Base-by-base conservation (phyloP, 768 basidiomycete genomes). In the Phanerodontia chrysosporium region DNA sequence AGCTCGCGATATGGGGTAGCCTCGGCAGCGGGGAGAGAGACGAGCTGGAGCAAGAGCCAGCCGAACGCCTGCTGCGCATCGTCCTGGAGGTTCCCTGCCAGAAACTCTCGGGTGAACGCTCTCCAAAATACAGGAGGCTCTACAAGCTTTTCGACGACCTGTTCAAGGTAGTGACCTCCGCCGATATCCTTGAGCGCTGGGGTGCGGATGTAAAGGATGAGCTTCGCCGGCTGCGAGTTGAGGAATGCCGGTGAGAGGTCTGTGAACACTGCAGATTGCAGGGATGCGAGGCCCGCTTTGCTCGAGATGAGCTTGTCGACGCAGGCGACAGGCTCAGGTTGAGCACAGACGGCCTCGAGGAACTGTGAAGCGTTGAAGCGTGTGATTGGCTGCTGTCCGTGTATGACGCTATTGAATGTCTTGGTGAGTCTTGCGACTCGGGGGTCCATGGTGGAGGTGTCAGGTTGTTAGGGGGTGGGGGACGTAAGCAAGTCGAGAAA, bases 121-220 rank as follows among this genome's bases (percentile, higher is more conserved):
- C 28, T 57, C 81, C 80, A 85, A 62, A 84, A 83, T 29, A 82
- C 72, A 0, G 81, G 76, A 0, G 82, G 83, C 0, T 83, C 73
- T 13, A 79, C 74, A 24, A 85, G 76, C 1, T 63, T 62, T 44
- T 67, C 45, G 44, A 85, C 54, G 22, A 83, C 64, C 16, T 68
- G 63, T 12, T 73, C 62, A 1, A 85, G 66, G 32, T 77, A 70
- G 16, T 71, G 61, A 0, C 85, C 85, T 1, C 74, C 70, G 8
- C 73, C 74, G 49, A 81, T 68, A 42, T 57, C 65, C n/a, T 66
- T 66, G 1, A 83, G 67, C 25, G 66, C 72, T 0, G 75, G 74
- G 0, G 68, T 49, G 39, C 73, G 71, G 22, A 84, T 65, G 56
- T 74, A 81, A 0, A 55, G 29, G 3, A 82, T 65, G 16, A 84